These are phyloP conservation scores for Porphyra umbilicalis DNA, from an alignment of 31 red algal genomes.

Conservation along the genomic window DNA sequence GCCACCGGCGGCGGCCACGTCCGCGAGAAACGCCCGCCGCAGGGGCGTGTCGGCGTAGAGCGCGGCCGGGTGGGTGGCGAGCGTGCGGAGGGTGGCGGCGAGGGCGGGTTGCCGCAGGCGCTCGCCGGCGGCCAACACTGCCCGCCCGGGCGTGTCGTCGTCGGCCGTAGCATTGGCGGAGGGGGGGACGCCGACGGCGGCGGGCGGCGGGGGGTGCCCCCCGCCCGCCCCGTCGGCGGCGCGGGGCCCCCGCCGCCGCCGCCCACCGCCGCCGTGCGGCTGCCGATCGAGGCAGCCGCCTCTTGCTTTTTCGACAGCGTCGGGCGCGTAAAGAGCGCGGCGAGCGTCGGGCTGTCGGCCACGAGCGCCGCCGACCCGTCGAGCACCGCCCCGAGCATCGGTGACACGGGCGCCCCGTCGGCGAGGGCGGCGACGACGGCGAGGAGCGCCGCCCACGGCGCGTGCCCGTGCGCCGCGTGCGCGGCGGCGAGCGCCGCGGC, in stretches of 20 bases:
- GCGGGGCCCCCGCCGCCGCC: not conserved
- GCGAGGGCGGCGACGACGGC: conserved; percentile 50
- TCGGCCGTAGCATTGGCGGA: not conserved
- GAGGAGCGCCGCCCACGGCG: conserved; percentile 77
- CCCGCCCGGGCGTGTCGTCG: not conserved
- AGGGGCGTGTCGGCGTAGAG: not conserved
- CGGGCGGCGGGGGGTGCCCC: no score
- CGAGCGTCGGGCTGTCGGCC: conserved; percentile 37
- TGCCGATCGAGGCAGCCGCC: not conserved
- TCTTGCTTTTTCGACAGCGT: not conserved
- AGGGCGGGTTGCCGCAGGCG: not conserved
- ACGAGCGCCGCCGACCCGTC: conserved; percentile 45
- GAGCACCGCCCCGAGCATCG: conserved; percentile 50
- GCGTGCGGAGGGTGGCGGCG: not conserved
- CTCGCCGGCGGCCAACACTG: not conserved
- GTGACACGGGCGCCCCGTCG: conserved; percentile 43
- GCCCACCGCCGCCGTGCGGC: not conserved
- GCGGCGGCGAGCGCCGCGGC: conserved; percentile 54
- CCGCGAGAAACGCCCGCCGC: not conserved
- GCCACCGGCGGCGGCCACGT: not conserved
- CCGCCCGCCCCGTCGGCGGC: not conserved
- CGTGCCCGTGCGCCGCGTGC: conserved; percentile 48
- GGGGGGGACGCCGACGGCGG: no score
- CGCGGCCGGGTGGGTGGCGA: not conserved
- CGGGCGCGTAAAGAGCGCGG: conserved; percentile 38